Evolutionary conservation across 1,139 yeast genomes (phyloP).

Genomic region (Lodderomyces metapsilosis): DNA sequence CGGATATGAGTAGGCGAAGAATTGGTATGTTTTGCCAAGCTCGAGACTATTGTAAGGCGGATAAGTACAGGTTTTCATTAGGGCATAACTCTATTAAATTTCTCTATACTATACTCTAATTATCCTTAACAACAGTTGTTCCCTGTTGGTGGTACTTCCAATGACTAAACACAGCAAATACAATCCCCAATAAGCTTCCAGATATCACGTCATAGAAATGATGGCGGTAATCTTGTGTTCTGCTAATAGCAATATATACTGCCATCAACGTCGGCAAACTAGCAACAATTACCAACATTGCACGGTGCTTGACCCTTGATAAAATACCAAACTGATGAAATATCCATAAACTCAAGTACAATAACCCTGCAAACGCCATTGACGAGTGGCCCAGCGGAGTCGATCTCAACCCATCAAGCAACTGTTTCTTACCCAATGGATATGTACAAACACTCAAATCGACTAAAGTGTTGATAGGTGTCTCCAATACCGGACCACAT

Average conservation of each 20-base stretch:
- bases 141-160: constrained; percentile 21
- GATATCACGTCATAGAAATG: constrained; percentile 40
- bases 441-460: constrained; percentile 40
- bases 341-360: constrained; percentile 40
- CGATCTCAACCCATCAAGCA: constrained; percentile 45
- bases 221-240: constrained; percentile 46
- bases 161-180: constrained; percentile 35
- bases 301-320: neutral
- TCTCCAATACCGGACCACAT: constrained; percentile 34
- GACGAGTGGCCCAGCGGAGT: constrained; percentile 49
- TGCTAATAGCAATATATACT: constrained; percentile 33
- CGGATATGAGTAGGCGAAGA: no score
- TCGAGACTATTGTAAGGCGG: no score
- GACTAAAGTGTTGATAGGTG: constrained; percentile 31
- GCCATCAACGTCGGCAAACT: constrained; percentile 32
- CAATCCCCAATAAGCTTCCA: constrained; percentile 35
- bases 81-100: no score
- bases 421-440: constrained; percentile 29
- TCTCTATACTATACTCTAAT: no score
- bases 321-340: constrained; percentile 32
- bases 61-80: no score
- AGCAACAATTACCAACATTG: constrained; percentile 13
- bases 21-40: no score
- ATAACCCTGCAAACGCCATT: constrained; percentile 37
- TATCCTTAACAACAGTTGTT: no score